Evolutionary conservation across 169 alveolate species (phyloP).

Genomic region (Cystoisospora suis): DNA sequence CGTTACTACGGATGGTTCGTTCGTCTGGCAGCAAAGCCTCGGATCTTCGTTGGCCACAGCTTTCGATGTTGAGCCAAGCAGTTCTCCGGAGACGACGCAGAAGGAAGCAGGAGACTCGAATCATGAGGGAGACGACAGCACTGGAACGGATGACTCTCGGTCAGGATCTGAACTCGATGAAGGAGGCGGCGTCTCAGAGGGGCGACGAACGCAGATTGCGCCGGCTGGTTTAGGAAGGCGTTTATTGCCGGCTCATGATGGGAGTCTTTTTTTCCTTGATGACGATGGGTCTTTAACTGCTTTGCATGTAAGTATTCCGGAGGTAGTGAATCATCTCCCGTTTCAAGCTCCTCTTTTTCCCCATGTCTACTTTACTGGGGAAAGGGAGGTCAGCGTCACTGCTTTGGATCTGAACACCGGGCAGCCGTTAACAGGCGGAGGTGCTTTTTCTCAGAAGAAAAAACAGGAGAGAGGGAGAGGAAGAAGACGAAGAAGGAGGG

Average conservation of each 20-base stretch:
- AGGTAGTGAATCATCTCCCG: conserved; percentile 56
- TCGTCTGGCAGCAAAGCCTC: conserved; percentile 48
- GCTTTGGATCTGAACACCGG: conserved; percentile 41
- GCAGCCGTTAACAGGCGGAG: neutral
- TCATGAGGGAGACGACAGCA: neutral
- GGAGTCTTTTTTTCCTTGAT: conserved; percentile 46
- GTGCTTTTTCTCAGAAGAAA: too few species aligned
- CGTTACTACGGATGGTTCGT: conserved; percentile 56
- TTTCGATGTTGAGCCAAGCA: conserved; percentile 6
- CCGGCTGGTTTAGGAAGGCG: conserved; percentile 33
- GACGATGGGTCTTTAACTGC: conserved; percentile 58
- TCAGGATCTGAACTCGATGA: neutral
- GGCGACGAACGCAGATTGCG: conserved; percentile 1
- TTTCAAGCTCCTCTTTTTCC: conserved; percentile 56
- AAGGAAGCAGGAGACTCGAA: neutral
- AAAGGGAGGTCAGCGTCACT: conserved; percentile 28
- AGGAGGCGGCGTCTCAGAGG: neutral
- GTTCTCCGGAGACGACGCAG: neutral
- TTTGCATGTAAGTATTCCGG: conserved; percentile 44
- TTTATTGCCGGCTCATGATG: conserved; percentile 54
- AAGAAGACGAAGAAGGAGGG: neutral
- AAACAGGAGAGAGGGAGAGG: neutral
- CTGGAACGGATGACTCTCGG: neutral
- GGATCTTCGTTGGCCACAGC: conserved; percentile 57
- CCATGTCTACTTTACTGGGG: conserved; percentile 44